A percentile compares a stretch with the other conserved stretches of the same genome.
These are phyloP conservation scores for Hypoxylon lienhwacheense DNA, from an alignment of 495 filamentous ascomycete species.

Conservation along the genomic window DNA sequence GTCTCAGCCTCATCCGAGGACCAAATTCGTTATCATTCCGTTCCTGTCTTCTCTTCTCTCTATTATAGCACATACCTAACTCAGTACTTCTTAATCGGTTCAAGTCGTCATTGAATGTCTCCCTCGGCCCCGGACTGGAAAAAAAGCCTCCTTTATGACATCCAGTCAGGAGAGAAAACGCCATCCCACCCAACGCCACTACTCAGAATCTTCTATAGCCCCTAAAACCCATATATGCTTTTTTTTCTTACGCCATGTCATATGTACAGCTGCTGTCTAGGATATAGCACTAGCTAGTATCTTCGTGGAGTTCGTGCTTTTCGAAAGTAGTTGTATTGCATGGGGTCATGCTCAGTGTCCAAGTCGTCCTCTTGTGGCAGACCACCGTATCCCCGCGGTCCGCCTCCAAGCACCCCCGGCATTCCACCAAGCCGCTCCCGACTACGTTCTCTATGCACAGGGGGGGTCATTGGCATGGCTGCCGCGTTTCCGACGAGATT, in stretches of 20 bases:
- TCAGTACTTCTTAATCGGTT: slow-evolving; percentile 2
- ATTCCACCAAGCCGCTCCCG: slow-evolving; percentile 33
- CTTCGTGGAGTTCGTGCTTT: slow-evolving; percentile 33
- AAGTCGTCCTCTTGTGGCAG: slow-evolving; percentile 49
- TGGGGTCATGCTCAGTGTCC: slow-evolving; percentile 38
- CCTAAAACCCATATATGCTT: slow-evolving; percentile 1
- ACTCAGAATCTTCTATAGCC: slow-evolving; percentile 19
- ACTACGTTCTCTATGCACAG: slow-evolving; percentile 39
- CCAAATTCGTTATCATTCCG: slow-evolving; percentile 20
- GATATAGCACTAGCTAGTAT: slow-evolving; percentile 2
- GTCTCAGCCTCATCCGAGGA: slow-evolving; percentile 16
- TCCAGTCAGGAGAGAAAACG: too few relatives aligned
- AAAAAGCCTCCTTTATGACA: too few relatives aligned
- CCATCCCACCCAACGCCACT: slow-evolving; percentile 11
- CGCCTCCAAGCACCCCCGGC: slow-evolving; percentile 51
- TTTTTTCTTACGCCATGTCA: slow-evolving; percentile 20
- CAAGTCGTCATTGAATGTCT: slow-evolving; percentile 19
- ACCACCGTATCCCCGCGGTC: slow-evolving; percentile 55
- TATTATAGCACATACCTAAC: slow-evolving; percentile 26
- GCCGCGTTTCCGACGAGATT: slow-evolving; percentile 49
- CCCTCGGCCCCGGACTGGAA: too few relatives aligned
- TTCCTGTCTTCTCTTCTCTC: slow-evolving; percentile 16
- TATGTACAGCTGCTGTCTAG: slow-evolving; percentile 20
- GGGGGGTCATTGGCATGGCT: slow-evolving; percentile 43
- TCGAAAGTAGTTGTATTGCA: slow-evolving; percentile 45